Base-by-base conservation (phyloP, 2,329 filamentous ascomycete genomes). In the Fusarium sp. region DNA sequence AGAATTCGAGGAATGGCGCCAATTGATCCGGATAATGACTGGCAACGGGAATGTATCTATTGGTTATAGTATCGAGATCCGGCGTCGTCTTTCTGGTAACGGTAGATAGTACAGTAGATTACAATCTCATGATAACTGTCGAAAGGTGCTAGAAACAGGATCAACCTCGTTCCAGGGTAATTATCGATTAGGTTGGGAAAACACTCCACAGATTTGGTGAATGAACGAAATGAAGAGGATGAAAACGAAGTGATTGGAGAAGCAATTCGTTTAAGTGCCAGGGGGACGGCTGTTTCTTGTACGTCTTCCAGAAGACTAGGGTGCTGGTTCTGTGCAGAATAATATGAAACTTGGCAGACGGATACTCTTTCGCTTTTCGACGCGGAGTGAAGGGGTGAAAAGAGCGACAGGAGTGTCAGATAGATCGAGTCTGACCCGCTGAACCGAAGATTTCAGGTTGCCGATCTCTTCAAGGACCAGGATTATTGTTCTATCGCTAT, bases 161-260 rank as follows among this genome's bases (percentile, higher is more conserved):
- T 66, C 44, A 60, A 63, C 66, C 65, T 60, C 71, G 63, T 68
- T 64, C 57, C 48, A 49, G 56, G 41, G 46, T 62, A 61, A 73
- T 74, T 74, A 74, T 55, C 33, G 66, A 74, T 74, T 73, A 74
- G 46, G 60, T 57, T 58, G 63, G 23, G 35, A 56, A 54, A 49
- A 28, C n/a, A 54, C 49, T 62, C 49, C 58, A 50, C 41, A 49
- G 47, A 55, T 39, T 46, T 33, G 26, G 42, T 41, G 62, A 47
- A 52, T 55, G 46, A 63, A 39, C 44, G 23, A 44, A 63, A 49
- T 41, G 31, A 35, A 53, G 54, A 41, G 26, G 33, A 59, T 37
- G 37, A 59, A 70, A 53, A 41, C 31, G 33, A 48, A 63, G 49
- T 58, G 56, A 57, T 70, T 69, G 37, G 58, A 58, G 71, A 66